Conservation (phyloP, 1,139 yeast species). For the Suhomyces yuchorum region DNA sequence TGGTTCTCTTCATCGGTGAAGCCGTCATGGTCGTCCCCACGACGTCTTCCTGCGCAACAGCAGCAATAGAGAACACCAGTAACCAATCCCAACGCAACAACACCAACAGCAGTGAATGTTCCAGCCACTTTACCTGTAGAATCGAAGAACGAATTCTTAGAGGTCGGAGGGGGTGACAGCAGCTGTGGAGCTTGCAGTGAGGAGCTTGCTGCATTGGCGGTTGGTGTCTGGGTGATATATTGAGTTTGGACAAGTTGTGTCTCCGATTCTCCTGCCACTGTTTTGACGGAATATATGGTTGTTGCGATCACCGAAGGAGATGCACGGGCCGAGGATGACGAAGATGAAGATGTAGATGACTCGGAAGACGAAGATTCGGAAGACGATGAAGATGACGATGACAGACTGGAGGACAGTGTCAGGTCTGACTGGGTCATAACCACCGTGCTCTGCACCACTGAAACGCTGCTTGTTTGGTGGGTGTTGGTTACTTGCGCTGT, state of each 20-base stretch:
- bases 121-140: slow-evolving; percentile 72
- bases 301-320: slow-evolving; percentile 22
- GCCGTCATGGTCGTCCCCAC: slow-evolving; percentile 25
- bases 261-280: slow-evolving; percentile 27
- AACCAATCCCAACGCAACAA: slow-evolving; percentile 49
- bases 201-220: slow-evolving; percentile 13
- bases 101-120: slow-evolving; percentile 68
- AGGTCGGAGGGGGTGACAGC: slow-evolving; percentile 10
- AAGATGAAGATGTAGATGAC: slow-evolving; percentile 22
- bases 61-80: slow-evolving; percentile 39
- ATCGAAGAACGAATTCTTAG: slow-evolving; percentile 46
- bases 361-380: too few species aligned
- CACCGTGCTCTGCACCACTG: slow-evolving; percentile 9
- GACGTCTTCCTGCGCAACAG: slow-evolving; percentile 31
- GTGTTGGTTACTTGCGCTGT: slow-evolving; percentile 14
- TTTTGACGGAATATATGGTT: slow-evolving; percentile 27
- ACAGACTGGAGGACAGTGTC: slow-evolving; percentile 18
- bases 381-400: slow-evolving; percentile 14
- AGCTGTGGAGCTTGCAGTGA: slow-evolving; percentile 3
- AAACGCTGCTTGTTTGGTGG: slow-evolving; percentile 5
- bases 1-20: slow-evolving; percentile 46
- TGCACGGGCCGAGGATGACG: slow-evolving; percentile 6
- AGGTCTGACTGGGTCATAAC: slow-evolving; percentile 10
- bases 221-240: slow-evolving; percentile 21
- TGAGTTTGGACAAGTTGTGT: slow-evolving; percentile 26